A percentile compares a stretch with the other conserved stretches of the same genome.
These are phyloP conservation scores for Paraphaeosphaeria minitans DNA, from an alignment of 2,329 filamentous ascomycete species.

Conservation along the genomic window DNA sequence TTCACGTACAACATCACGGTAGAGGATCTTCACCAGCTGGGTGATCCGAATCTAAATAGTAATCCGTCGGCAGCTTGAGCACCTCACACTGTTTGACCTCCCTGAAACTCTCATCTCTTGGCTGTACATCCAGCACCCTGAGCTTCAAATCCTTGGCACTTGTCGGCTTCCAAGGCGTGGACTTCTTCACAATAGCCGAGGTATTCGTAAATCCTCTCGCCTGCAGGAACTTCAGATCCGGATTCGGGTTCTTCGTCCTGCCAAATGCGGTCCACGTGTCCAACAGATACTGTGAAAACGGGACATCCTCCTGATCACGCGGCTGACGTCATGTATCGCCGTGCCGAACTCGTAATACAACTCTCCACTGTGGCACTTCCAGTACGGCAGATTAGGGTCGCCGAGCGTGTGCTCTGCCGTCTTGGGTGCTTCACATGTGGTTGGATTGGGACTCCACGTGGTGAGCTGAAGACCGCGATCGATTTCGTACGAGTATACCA, in stretches of 20 bases:
- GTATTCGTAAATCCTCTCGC: slow-evolving; percentile 38
- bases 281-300: slow-evolving; percentile 37
- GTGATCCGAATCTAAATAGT: slow-evolving; percentile 20
- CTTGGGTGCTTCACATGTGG: slow-evolving; percentile 42
- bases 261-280: slow-evolving; percentile 43
- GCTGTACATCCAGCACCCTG: slow-evolving; percentile 33
- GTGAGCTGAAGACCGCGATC: slow-evolving; percentile 37
- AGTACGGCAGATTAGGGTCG: slow-evolving; percentile 30
- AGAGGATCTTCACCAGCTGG: background rate
- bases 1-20: background rate
- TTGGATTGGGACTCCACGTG: slow-evolving; percentile 35
- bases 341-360: slow-evolving; percentile 41
- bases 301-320: slow-evolving; percentile 39
- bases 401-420: slow-evolving; percentile 31
- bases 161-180: slow-evolving; percentile 24
- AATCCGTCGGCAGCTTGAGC: slow-evolving; percentile 29
- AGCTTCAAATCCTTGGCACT: slow-evolving; percentile 16
- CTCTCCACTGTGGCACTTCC: slow-evolving; percentile 39
- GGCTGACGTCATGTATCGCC: slow-evolving; percentile 37
- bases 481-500: slow-evolving; percentile 39
- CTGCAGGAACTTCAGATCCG: slow-evolving; percentile 23
- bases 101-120: slow-evolving; percentile 25
- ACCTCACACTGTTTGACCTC: slow-evolving; percentile 34
- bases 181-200: slow-evolving; percentile 16
- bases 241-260: slow-evolving; percentile 33